Evolutionary conservation across 169 alveolate species (phyloP).

Genomic region (Babesia caballi): DNA sequence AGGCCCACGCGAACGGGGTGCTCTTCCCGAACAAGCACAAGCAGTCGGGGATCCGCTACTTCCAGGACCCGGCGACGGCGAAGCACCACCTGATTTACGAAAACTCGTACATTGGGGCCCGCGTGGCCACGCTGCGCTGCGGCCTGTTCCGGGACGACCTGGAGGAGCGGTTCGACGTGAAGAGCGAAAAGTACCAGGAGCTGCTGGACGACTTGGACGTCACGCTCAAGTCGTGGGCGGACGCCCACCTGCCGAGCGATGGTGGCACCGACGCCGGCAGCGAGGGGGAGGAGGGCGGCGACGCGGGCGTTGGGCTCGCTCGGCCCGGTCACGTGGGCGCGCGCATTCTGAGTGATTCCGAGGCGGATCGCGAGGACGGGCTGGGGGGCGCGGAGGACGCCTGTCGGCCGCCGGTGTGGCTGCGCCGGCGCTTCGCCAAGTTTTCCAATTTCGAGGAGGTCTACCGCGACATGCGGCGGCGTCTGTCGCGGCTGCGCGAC

Average conservation of each 20-base stretch:
- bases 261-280: neutral
- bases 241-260: constrained; percentile 42
- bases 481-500: constrained; percentile 45
- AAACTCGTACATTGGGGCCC: constrained; percentile 93
- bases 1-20: constrained; percentile 92
- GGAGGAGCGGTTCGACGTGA: constrained; percentile 88
- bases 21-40: constrained; percentile 95
- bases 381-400: neutral
- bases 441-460: constrained; percentile 54
- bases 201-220: constrained; percentile 81
- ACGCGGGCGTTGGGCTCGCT: neutral
- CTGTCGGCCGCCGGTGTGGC: constrained; percentile 25
- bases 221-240: constrained; percentile 78
- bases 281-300: neutral
- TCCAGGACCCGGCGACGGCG: constrained; percentile 59
- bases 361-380: neutral
- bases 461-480: constrained; percentile 20
- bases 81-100: constrained; percentile 78
- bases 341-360: neutral
- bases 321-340: neutral
- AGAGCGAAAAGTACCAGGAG: constrained; percentile 82
- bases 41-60: constrained; percentile 82
- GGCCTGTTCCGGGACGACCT: constrained; percentile 97
- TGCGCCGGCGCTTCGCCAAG: constrained; percentile 13
- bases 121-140: constrained; percentile 93